A percentile compares a stretch with the other conserved stretches of the same genome.
phyloP scores from a whole-genome alignment of 768 basidiomycete genomes.

The Calocybe gangraenosa region DNA sequence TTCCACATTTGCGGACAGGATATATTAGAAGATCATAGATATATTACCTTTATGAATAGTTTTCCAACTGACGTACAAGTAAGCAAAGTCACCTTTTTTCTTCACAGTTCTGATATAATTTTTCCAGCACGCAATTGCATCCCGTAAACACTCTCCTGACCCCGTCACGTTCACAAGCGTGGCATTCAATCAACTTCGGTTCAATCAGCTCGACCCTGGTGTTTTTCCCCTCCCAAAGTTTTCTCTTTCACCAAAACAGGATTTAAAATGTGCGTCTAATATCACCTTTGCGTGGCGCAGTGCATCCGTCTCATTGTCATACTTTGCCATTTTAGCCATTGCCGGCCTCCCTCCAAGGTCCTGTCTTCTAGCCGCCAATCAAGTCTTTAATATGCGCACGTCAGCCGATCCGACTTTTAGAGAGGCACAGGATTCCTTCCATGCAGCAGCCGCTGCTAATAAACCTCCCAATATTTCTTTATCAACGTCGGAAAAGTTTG shows the following conservation, averaged over 20 bases:
- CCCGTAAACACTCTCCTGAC: slow-evolving; percentile 56
- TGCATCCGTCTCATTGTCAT: slow-evolving; percentile 1
- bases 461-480: slow-evolving; percentile 27
- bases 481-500: slow-evolving; percentile 34
- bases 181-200: slow-evolving; percentile 65
- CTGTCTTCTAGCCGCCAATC: slow-evolving; percentile 35
- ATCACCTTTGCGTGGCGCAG: neutral
- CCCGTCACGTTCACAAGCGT: slow-evolving; percentile 72
- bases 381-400: slow-evolving; percentile 44
- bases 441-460: slow-evolving; percentile 27
- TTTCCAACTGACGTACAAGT: slow-evolving; percentile 65
- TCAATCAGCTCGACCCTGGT: slow-evolving; percentile 64
- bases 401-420: slow-evolving; percentile 32
- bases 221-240: slow-evolving; percentile 73
- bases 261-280: slow-evolving; percentile 31
- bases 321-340: slow-evolving; percentile 25
- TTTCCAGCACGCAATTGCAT: slow-evolving; percentile 70
- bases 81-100: slow-evolving; percentile 20
- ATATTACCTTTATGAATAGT: slow-evolving; percentile 66
- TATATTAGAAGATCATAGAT: slow-evolving; percentile 67
- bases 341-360: slow-evolving; percentile 45
- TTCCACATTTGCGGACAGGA: slow-evolving; percentile 71
- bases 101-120: neutral
- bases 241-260: slow-evolving; percentile 33
- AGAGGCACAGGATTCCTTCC: slow-evolving; percentile 33